Conservation (phyloP, 1,139 yeast genomes). For the Saccharomyces hybrid region DNA sequence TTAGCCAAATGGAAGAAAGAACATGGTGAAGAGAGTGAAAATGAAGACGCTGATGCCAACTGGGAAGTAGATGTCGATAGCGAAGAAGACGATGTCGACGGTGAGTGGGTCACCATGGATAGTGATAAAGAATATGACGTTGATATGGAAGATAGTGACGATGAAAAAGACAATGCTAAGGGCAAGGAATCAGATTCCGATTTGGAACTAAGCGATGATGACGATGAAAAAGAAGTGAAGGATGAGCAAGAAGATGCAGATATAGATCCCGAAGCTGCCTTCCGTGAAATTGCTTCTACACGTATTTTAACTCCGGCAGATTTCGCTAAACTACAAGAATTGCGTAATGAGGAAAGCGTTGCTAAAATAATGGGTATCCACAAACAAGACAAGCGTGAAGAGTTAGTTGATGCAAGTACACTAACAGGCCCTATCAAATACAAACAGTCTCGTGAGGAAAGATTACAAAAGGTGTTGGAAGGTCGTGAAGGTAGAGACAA, state of each 20-base stretch:
- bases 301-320: slow-evolving; percentile 94
- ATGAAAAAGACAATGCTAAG: slow-evolving; percentile 32
- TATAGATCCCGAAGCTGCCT: slow-evolving; percentile 39
- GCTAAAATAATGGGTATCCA: slow-evolving; percentile 63
- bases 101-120: slow-evolving; percentile 50
- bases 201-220: slow-evolving; percentile 34
- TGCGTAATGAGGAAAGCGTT: slow-evolving; percentile 75
- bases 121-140: slow-evolving; percentile 49
- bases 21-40: slow-evolving; percentile 47
- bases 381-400: slow-evolving; percentile 51
- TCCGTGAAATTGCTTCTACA: slow-evolving; percentile 58
- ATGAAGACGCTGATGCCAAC: slow-evolving; percentile 55
- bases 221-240: slow-evolving; percentile 19
- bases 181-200: slow-evolving; percentile 35
- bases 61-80: slow-evolving; percentile 48
- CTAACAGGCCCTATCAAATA: slow-evolving; percentile 80
- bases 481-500: slow-evolving; percentile 91
- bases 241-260: slow-evolving; percentile 16
- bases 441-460: slow-evolving; percentile 82
- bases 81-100: slow-evolving; percentile 41
- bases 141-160: slow-evolving; percentile 39
- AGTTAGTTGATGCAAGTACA: slow-evolving; percentile 68
- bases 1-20: slow-evolving; percentile 71
- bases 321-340: slow-evolving; percentile 87
- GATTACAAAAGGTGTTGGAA: slow-evolving; percentile 77